Evolutionary conservation across 225 moss, liverwort and hornwort genomes (phyloP).

Genomic region (Rhytidiadelphus loreus): DNA sequence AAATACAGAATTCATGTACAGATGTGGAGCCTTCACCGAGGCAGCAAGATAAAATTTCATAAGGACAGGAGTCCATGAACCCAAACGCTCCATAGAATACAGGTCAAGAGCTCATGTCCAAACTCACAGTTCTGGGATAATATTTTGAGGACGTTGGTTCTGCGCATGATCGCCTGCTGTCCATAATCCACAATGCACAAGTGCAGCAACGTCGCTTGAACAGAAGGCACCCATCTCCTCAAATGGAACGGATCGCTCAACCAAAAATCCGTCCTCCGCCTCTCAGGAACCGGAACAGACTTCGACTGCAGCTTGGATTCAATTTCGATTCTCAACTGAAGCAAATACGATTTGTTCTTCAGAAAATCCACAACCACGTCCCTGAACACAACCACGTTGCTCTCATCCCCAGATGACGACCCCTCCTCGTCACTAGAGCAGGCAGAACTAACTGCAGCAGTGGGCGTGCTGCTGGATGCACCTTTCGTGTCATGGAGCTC

Average conservation of each 20-base stretch:
- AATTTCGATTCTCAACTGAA: slow-evolving; percentile 39
- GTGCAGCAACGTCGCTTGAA: slow-evolving; percentile 22
- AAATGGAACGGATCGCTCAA: slow-evolving; percentile 39
- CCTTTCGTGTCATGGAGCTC: slow-evolving; percentile 4
- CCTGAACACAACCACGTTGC: background rate
- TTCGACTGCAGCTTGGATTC: slow-evolving; percentile 31
- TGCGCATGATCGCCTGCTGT: slow-evolving; percentile 45
- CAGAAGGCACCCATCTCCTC: slow-evolving; percentile 28
- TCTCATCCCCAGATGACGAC: slow-evolving; percentile 6
- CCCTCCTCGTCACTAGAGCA: slow-evolving; percentile 1
- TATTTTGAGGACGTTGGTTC: slow-evolving; percentile 27
- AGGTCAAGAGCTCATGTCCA: background rate
- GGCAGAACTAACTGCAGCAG: background rate
- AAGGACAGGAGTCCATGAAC: background rate
- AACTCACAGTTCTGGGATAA: slow-evolving; percentile 42
- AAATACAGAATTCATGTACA: background rate
- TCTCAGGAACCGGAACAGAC: slow-evolving; percentile 19
- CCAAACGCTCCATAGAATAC: background rate
- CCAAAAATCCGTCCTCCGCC: slow-evolving; percentile 33
- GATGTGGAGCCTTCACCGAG: background rate
- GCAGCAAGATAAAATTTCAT: background rate
- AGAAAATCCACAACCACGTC: slow-evolving; percentile 18
- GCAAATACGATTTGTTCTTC: background rate
- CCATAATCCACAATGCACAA: slow-evolving; percentile 52
- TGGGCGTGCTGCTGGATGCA: background rate